Conservation (phyloP, 2,329 filamentous ascomycete species). For the Phoma sp. region DNA sequence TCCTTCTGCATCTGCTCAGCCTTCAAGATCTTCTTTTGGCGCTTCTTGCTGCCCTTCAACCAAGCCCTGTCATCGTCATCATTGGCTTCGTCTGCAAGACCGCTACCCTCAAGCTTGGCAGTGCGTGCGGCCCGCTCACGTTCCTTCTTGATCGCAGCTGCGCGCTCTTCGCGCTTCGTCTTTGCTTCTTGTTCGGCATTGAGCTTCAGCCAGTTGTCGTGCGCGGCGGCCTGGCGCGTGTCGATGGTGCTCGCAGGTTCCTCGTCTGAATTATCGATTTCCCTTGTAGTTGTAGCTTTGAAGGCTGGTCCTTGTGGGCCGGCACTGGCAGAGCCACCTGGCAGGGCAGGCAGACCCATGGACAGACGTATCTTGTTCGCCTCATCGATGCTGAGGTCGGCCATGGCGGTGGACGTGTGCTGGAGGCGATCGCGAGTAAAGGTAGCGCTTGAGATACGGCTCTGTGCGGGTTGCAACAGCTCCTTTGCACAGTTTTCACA, state of each 20-base stretch:
- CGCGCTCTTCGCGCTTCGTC: constrained; percentile 78
- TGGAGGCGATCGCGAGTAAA: background rate
- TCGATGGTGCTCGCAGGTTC: constrained; percentile 85
- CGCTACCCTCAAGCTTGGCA: constrained; percentile 79
- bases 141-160: constrained; percentile 85
- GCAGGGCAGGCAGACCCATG: constrained; percentile 88
- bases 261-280: constrained; percentile 64
- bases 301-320: constrained; percentile 63
- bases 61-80: constrained; percentile 81
- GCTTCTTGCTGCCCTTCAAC: constrained; percentile 89
- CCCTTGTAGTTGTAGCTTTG: constrained; percentile 56
- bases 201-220: constrained; percentile 76
- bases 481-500: too few relatives aligned
- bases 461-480: too few relatives aligned
- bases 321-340: constrained; percentile 73
- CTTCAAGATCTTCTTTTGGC: constrained; percentile 86
- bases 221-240: constrained; percentile 74
- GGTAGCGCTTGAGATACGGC: background rate
- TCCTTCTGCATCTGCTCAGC: constrained; percentile 77
- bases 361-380: constrained; percentile 90
- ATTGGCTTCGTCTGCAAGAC: constrained; percentile 78
- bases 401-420: constrained; percentile 25
- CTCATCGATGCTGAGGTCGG: constrained; percentile 73
- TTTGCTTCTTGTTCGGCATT: constrained; percentile 76
- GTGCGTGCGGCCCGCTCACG: constrained; percentile 82